Base-by-base conservation (phyloP, 768 basidiomycete genomes). In the Leccinum aurantiacum region DNA sequence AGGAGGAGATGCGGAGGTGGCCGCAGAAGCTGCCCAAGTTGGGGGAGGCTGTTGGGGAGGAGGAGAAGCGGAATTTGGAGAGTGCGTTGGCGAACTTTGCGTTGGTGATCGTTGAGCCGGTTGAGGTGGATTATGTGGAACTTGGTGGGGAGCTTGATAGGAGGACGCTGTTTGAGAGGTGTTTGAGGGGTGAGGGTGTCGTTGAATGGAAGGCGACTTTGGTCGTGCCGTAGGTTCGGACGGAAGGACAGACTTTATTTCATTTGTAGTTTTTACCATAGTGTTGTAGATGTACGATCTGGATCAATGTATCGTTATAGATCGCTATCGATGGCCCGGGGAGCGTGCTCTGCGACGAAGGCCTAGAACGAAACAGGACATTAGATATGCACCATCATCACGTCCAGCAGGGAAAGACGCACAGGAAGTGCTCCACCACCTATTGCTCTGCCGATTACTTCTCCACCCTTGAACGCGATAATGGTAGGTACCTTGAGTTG, bases 101-200 rank as follows among this genome's bases (percentile, higher is more conserved):
- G 17, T 70, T 94, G 67, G 65, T 93, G 46, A 70, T 91, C 11
- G 75, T 94, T 31, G 91, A 93, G 65, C 88, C 91, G 1, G 66
- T 74, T 2, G 80, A 83, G 56, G 84, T 93, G 35, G 93, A 95
- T 69, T 83, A 82, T 74, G 67, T 87, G 15, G 89, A 89, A 68
- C 65, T 93, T 31, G 80, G 75, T 0, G 76, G 79, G 19, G 58
- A 75, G 24, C 89, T 88, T 9, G 82, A 91, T 63, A 78, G 78
- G 62, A 75, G 91, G 67, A 84, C 83, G 27, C 69, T 73, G 55
- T 91, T 84, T 58, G 78, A 73, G 63, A 79, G 79, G 67, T 76
- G 72, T 8, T 54, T 57, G 56, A 67, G 67, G 51, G 69, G 69
- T 8, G 64, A 64, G 8, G 3, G 15, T 0, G 72, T 67, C 14